These are phyloP conservation scores for Schizochytrium sp. DNA, from an alignment of 108 stramenopile genomes.

Conservation along the genomic window DNA sequence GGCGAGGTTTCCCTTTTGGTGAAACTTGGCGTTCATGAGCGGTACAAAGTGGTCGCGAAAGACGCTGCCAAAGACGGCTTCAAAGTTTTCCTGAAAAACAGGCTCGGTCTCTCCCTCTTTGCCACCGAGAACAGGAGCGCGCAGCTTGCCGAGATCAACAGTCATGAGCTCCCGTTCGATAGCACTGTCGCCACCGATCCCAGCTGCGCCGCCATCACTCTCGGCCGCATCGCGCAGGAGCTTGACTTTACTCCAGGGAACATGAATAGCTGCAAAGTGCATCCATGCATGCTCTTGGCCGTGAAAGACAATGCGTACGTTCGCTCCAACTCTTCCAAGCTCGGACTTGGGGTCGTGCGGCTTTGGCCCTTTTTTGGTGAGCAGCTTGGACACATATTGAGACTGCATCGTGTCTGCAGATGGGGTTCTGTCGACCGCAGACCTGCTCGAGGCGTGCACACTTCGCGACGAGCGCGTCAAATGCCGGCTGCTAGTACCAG, in stretches of 20 bases:
- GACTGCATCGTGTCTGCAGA: neutral
- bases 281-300: neutral
- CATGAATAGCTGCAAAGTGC: conserved; percentile 4
- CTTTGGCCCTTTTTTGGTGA: too few relatives aligned
- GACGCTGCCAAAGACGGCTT: neutral
- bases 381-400: neutral
- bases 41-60: neutral
- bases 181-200: neutral
- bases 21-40: neutral
- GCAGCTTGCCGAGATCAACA: neutral
- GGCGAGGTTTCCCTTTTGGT: neutral
- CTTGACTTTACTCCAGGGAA: neutral
- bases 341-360: neutral
- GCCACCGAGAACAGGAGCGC: neutral
- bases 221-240: neutral
- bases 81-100: neutral
- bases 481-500: too few relatives aligned
- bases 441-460: neutral
- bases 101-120: neutral
- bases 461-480: too few relatives aligned
- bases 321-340: neutral
- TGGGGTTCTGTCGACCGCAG: neutral
- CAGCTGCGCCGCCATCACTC: neutral
- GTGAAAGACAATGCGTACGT: neutral
- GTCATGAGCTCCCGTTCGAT: neutral